phyloP scores from a whole-genome alignment of 768 basidiomycete genomes.

The Pulveroboletus sp. region DNA sequence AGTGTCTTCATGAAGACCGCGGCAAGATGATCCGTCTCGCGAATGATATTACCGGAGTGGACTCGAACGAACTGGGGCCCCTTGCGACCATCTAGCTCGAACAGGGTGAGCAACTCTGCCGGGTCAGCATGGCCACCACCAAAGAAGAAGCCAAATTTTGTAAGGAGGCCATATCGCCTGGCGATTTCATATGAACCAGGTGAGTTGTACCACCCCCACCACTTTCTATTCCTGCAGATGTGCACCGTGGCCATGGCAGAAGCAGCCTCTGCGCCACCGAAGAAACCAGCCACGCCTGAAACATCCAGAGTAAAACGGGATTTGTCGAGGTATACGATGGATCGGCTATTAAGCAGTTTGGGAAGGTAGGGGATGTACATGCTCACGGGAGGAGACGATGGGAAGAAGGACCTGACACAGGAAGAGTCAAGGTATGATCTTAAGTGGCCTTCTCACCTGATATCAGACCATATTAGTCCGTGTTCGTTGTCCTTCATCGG shows the following conservation, averaged over 20 bases:
- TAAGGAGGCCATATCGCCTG: conserved; percentile 27
- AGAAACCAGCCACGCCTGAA: conserved; percentile 18
- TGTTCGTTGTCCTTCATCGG: background rate
- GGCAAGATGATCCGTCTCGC: conserved; percentile 8
- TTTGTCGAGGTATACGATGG: conserved; percentile 5
- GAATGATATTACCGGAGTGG: conserved; percentile 5
- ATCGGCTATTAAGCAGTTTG: background rate
- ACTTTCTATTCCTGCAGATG: conserved; percentile 22
- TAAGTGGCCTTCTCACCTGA: background rate
- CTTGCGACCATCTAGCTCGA: conserved; percentile 6
- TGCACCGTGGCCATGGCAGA: conserved; percentile 33
- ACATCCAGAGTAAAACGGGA: conserved; percentile 19
- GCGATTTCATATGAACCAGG: conserved; percentile 31
- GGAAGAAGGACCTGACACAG: background rate
- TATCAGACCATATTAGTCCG: no score
- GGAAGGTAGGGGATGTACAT: conserved; percentile 6
- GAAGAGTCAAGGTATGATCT: background rate
- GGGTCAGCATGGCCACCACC: conserved; percentile 19
- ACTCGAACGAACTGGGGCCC: conserved; percentile 8
- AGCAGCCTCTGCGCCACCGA: conserved; percentile 29
- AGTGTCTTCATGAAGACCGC: background rate
- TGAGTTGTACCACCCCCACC: conserved; percentile 33
- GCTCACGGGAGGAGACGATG: no score
- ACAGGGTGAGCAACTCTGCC: conserved; percentile 2
- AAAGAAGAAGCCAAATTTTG: conserved; percentile 23